Evolutionary conservation across 148 eudicot species (phyloP).

Genomic region (Fagopyrum homotropicum): DNA sequence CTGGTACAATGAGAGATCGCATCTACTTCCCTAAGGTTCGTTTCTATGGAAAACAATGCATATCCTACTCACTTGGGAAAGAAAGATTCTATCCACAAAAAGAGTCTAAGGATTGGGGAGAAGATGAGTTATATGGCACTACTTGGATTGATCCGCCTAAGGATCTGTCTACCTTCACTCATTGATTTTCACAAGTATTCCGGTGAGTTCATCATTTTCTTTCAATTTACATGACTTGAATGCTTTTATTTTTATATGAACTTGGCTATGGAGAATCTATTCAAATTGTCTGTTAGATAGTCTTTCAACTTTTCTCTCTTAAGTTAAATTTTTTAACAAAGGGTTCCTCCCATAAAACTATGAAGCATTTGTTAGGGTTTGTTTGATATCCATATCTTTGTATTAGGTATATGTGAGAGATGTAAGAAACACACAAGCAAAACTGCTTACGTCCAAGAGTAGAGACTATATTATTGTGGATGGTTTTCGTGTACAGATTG

Average conservation of each 20-base stretch:
- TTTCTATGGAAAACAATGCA: conserved; percentile 59
- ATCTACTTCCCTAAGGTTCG: conserved; percentile 76
- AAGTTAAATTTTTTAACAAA: too few relatives aligned
- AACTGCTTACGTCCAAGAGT: too few relatives aligned
- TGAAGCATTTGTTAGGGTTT: conserved; percentile 41
- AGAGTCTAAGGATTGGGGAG: conserved; percentile 78
- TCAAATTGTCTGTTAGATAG: too few relatives aligned
- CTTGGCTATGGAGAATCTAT: neutral
- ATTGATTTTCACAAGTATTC: conserved; percentile 7
- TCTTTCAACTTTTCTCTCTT: too few relatives aligned
- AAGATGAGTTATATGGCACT: conserved; percentile 67
- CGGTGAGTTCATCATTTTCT: neutral
- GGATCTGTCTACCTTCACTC: conserved; percentile 40
- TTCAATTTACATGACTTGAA: neutral
- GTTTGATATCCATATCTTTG: too few relatives aligned
- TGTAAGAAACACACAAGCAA: too few relatives aligned
- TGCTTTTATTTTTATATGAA: neutral
- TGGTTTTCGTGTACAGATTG: too few relatives aligned
- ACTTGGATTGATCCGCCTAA: conserved; percentile 74
- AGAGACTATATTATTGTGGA: too few relatives aligned
- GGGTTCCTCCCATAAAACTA: conserved; percentile 19
- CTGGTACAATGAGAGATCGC: conserved; percentile 63
- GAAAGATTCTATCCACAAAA: conserved; percentile 67
- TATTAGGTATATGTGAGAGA: too few relatives aligned
- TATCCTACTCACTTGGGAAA: conserved; percentile 59